Conservation (phyloP, 345 rosid species). For the Populus ilicifolia region DNA sequence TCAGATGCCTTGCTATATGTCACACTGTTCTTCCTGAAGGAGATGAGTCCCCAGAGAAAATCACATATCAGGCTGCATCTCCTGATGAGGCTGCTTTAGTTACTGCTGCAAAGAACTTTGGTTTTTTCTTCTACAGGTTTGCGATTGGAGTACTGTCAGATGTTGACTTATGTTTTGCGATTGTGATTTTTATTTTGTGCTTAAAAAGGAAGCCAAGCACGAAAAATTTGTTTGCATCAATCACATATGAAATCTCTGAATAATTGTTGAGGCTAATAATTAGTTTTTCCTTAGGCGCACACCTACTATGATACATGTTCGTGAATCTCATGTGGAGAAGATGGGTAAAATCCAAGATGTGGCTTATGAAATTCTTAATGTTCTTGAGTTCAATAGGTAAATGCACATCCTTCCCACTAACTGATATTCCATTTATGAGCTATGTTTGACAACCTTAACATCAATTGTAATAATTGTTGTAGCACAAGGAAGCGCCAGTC, state of each 20-base stretch:
- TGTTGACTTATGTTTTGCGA: not conserved
- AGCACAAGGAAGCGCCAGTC: conserved; percentile 99
- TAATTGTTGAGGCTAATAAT: conserved; percentile 14
- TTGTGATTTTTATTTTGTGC: not conserved
- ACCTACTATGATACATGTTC: conserved; percentile 85
- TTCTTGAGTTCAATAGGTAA: conserved; percentile 98
- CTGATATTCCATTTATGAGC: conserved; percentile 5
- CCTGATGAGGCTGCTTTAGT: conserved; percentile 99
- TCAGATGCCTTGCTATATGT: conserved; percentile 98
- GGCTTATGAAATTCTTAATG: conserved; percentile 89
- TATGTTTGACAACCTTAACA: conserved; percentile 12
- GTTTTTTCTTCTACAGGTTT: conserved; percentile 94
- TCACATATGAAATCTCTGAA: not conserved
- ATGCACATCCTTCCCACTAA: conserved; percentile 5
- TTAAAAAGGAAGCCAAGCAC: not conserved
- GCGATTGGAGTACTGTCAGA: not conserved
- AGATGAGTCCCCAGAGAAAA: conserved; percentile 87
- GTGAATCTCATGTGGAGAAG: conserved; percentile 97
- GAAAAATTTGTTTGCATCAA: not conserved
- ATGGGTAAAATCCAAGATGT: conserved; percentile 84
- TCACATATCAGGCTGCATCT: conserved; percentile 96
- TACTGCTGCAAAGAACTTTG: conserved; percentile 94
- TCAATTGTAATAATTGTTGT: conserved; percentile 19
- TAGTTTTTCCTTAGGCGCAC: conserved; percentile 66
- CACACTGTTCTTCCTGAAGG: conserved; percentile 99